phyloP scores from a whole-genome alignment of 441 rosid species.

The Hypseocharis bilobata region DNA sequence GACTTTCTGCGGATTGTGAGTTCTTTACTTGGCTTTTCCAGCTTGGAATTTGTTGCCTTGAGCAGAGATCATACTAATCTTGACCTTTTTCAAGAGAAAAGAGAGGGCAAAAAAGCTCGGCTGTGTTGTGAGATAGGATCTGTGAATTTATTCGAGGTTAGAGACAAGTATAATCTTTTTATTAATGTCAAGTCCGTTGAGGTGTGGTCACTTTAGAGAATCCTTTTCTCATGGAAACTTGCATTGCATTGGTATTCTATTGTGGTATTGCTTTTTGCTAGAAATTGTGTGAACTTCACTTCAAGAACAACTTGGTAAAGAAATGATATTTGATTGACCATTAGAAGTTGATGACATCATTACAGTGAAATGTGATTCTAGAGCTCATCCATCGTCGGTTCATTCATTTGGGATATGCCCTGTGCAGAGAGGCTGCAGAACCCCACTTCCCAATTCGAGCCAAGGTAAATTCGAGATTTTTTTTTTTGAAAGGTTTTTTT shows the following conservation, averaged over 20 bases:
- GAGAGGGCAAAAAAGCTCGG: background rate
- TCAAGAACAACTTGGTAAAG: slow-evolving; percentile 28
- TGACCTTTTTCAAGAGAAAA: background rate
- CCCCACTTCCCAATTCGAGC: slow-evolving; percentile 34
- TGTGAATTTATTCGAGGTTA: slow-evolving; percentile 39
- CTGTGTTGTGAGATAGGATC: slow-evolving; percentile 30
- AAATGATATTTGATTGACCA: slow-evolving; percentile 20
- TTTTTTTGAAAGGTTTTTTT: no score
- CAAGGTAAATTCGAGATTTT: slow-evolving; percentile 18
- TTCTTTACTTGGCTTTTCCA: background rate
- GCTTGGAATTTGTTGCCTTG: background rate
- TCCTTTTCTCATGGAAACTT: slow-evolving; percentile 40
- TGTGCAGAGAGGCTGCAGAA: background rate
- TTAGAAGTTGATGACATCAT: slow-evolving; percentile 28
- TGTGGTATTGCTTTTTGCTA: slow-evolving; percentile 20
- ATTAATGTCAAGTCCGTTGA: slow-evolving; percentile 33
- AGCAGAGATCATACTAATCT: no score
- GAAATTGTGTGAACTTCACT: slow-evolving; percentile 41
- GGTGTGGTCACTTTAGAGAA: slow-evolving; percentile 40
- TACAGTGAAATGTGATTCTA: slow-evolving; percentile 30
- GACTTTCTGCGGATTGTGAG: background rate
- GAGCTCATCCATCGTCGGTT: slow-evolving; percentile 35
- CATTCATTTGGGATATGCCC: background rate
- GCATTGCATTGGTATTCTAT: slow-evolving; percentile 29
- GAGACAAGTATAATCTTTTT: slow-evolving; percentile 39